These are phyloP conservation scores for Pseudognaphalium luteoalbum DNA, from an alignment of 129 eudicot species.

Conservation along the genomic window DNA sequence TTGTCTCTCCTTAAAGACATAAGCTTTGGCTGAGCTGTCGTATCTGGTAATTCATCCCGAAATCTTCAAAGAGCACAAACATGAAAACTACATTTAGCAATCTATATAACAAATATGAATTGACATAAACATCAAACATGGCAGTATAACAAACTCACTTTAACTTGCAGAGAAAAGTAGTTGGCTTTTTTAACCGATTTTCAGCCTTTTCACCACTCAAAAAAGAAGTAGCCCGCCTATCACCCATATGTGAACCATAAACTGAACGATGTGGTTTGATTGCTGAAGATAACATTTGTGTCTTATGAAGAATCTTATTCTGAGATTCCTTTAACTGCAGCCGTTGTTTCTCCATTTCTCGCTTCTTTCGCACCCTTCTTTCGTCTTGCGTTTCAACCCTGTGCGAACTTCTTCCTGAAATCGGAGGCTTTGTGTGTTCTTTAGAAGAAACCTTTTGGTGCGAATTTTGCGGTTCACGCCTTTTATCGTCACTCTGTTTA, in stretches of 20 bases:
- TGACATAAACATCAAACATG: neutral
- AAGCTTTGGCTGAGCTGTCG: constrained; percentile 81
- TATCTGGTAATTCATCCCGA: constrained; percentile 90
- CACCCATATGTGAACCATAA: constrained; percentile 80
- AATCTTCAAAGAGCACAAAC: constrained; percentile 58
- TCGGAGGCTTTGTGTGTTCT: constrained; percentile 42
- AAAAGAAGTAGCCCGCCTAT: constrained; percentile 57
- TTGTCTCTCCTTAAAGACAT: constrained; percentile 60
- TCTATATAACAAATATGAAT: no score
- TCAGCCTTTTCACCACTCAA: constrained; percentile 64
- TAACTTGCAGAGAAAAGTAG: constrained; percentile 88
- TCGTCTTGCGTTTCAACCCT: constrained; percentile 82
- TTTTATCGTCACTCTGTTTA: constrained; percentile 36
- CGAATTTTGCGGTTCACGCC: constrained; percentile 30
- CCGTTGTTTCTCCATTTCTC: constrained; percentile 67
- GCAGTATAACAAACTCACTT: constrained; percentile 59
- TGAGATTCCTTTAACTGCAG: constrained; percentile 70
- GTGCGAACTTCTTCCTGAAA: constrained; percentile 42
- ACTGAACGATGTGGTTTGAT: constrained; percentile 65
- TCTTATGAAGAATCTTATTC: constrained; percentile 59
- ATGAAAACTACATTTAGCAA: constrained; percentile 8
- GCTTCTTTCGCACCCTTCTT: constrained; percentile 75
- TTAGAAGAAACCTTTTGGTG: constrained; percentile 34
- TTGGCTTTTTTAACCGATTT: constrained; percentile 85
- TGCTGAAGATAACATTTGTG: constrained; percentile 63